Base-by-base conservation (phyloP, 306 rosid genomes). In the Gleditsia sinensis region DNA sequence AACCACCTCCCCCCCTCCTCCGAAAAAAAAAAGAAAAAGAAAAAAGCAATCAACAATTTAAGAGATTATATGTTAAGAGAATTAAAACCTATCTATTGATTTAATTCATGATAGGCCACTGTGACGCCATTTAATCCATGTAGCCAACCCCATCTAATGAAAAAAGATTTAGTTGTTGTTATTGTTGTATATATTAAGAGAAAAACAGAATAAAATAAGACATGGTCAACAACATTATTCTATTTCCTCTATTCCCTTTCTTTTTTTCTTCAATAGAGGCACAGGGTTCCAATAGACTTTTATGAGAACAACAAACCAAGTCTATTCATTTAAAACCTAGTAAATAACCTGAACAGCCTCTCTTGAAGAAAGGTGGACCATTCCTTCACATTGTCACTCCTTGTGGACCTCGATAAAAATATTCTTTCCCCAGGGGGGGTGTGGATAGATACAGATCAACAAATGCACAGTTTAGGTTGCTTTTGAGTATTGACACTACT, bases 261-360 rank as follows among this genome's bases (percentile, higher is more conserved):
- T 6, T 32, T 25, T 65, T 24, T 25, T 45, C 9, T 49, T 24
- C 32, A 45, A 21, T 64, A 57, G 64, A 42, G 53, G 33, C 53
- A 32, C 45, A 21, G 30, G 49, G 72, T 39, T 67, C 40, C n/a
- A 60, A 23, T 45, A 19, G 24, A 73, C 66, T 74, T 60, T 27
- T 59, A 39, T 21, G 9, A 50, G 45, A 67, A 74, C 36, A 51
- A 51, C 33, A 51, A 75, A 64, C 21, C 43, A 64, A 20, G 43
- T 53, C 33, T 54, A 68, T 28, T 23, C 21, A 67, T 74, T 68
- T 67, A 43, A 67, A 59, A 14, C 71, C 23, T 59, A 68, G 37
- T 60, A 58, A 79, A 51, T 66, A 45, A 56, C 13, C 59, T 67
- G 74, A 68, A 74, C 25, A 42, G 40, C 55, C 54, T 51, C 69